Evolutionary conservation across 345 rosid genomes (phyloP), one percentile per base, ranked within the genome.

Genomic region (Raphanus sativus): DNA sequence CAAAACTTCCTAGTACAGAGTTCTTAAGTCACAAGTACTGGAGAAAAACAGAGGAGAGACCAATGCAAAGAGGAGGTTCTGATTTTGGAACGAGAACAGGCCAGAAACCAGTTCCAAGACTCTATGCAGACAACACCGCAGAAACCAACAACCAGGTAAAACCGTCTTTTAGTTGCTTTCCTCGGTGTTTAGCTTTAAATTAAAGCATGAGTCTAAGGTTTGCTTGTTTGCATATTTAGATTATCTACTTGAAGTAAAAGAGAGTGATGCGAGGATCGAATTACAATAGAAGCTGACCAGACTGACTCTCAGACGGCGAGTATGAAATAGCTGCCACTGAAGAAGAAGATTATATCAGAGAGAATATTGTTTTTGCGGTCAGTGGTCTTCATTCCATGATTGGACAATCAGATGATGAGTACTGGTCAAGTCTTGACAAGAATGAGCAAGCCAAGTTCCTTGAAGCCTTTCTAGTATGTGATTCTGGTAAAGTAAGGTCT

Each of bases 11-110:
- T 26, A 97, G 97, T 60, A 33, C 96, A 10, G 93, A 89, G 36
- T 87, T 90, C 34, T 84, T 89, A 90, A 88, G 95, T 83, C 85
- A 90, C 10, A 95, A 91, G 80, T 86, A 91, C 74, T 91, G 99
- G 98, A 89, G 89, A 75, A 90, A 85, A 85, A 69, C 85, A 13
- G 98, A 92, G 71, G 85, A 80, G 66, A 68, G 66, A 50, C 70
- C 75, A 62, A n/a, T 33, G 50, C 82, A 74, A 74, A 79, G 85
- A 73, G 82, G 69, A 61, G 82, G 73, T 32, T 72, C 78, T 15
- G 83, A 78, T 33, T 75, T 77, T 55, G 81, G 62, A n/a, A 73
- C 70, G 77, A 83, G 82, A 78, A 54, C 45, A 36, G 42, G 83
- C 58, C 77, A 21, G 74, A 59, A 85, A 75, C 71, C 82, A 74